Conservation (phyloP, 768 basidiomycete species). For the Dendrothele bispora region DNA sequence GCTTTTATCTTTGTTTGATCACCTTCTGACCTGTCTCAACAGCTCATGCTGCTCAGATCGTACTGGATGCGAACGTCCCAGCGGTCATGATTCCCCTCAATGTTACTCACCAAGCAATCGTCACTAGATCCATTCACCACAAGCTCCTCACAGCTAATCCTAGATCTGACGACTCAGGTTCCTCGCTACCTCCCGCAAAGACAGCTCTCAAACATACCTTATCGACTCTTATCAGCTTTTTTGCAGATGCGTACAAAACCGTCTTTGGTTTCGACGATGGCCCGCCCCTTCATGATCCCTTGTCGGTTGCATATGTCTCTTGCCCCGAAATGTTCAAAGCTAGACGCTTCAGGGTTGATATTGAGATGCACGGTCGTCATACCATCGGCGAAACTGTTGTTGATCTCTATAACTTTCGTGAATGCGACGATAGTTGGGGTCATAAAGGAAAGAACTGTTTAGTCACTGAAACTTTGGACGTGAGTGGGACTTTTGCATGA, state of each 20-base stretch:
- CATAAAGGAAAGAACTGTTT: conserved; percentile 71
- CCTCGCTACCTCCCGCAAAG: conserved; percentile 30
- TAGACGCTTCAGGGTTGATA: conserved; percentile 74
- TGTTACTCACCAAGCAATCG: conserved; percentile 84
- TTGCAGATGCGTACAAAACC: conserved; percentile 68
- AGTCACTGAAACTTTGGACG: conserved; percentile 68
- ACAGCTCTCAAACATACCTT: conserved; percentile 67
- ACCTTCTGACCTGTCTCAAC: neutral
- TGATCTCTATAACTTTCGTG: conserved; percentile 67
- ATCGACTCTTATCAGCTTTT: conserved; percentile 73
- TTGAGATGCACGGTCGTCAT: conserved; percentile 70
- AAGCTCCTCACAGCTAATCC: conserved; percentile 45
- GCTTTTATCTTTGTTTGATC: neutral
- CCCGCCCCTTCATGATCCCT: conserved; percentile 85
- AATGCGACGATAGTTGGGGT: conserved; percentile 70
- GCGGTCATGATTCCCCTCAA: conserved; percentile 83
- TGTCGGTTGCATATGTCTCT: conserved; percentile 77
- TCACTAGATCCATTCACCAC: conserved; percentile 52
- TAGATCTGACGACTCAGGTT: conserved; percentile 8
- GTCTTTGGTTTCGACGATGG: conserved; percentile 84
- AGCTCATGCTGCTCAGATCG: conserved; percentile 86
- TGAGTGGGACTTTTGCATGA: conserved; percentile 31
- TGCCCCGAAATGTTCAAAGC: conserved; percentile 63
- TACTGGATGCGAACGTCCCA: conserved; percentile 53
- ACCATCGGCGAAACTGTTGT: conserved; percentile 79